These are phyloP conservation scores for Alliaria petiolata DNA, from an alignment of 345 rosid species.

Conservation along the genomic window DNA sequence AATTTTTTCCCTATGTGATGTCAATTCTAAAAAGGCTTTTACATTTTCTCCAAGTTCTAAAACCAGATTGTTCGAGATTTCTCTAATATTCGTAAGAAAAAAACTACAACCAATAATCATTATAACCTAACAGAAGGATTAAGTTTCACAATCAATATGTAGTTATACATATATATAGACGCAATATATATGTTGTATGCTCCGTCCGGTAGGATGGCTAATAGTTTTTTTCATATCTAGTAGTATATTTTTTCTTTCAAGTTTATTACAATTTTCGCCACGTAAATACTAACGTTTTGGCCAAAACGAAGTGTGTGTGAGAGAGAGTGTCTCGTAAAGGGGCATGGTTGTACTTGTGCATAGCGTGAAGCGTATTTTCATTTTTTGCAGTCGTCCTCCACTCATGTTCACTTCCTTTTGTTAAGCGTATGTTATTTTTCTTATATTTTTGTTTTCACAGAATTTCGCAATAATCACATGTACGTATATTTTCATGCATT, in stretches of 20 bases:
- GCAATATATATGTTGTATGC: too few species aligned
- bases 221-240: too few species aligned
- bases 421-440: too few species aligned
- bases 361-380: too few species aligned
- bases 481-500: background rate
- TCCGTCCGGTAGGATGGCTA: too few species aligned
- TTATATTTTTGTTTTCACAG: too few species aligned
- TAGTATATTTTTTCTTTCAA: too few species aligned
- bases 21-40: background rate
- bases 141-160: too few species aligned
- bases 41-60: background rate
- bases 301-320: background rate
- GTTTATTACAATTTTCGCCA: too few species aligned
- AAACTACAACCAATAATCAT: background rate
- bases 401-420: background rate
- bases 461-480: background rate
- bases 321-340: too few species aligned
- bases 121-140: background rate
- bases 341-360: too few species aligned
- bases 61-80: background rate
- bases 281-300: background rate
- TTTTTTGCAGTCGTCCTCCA: background rate
- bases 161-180: too few species aligned
- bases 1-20: background rate
- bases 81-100: background rate